These are phyloP conservation scores for Microcera coccophila DNA, from an alignment of 2,329 filamentous ascomycete genomes.

Conservation along the genomic window DNA sequence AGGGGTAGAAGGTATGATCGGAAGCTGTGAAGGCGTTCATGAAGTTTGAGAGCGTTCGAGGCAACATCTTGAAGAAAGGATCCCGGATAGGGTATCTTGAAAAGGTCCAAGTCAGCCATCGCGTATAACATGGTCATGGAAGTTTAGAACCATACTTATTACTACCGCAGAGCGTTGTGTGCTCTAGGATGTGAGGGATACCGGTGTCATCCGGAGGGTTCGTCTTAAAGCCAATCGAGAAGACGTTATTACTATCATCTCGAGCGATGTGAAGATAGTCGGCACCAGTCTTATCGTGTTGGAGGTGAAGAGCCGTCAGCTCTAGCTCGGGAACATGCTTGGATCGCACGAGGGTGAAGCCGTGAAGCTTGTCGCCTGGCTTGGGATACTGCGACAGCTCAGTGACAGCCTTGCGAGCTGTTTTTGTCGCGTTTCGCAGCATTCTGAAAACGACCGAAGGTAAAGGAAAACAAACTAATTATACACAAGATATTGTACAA, in stretches of 20 bases:
- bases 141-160: slow-evolving; percentile 61
- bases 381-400: slow-evolving; percentile 72
- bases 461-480: slow-evolving; percentile 10
- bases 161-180: slow-evolving; percentile 94
- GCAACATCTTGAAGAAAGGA: slow-evolving; percentile 99
- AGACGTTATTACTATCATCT: slow-evolving; percentile 98
- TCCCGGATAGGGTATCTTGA: slow-evolving; percentile 92
- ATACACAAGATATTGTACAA: slow-evolving; percentile 21
- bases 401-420: slow-evolving; percentile 63
- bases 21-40: slow-evolving; percentile 99
- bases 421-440: slow-evolving; percentile 51
- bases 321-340: slow-evolving; percentile 95
- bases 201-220: slow-evolving; percentile 96
- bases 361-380: slow-evolving; percentile 81
- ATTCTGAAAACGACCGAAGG: slow-evolving; percentile 32
- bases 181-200: slow-evolving; percentile 94
- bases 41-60: slow-evolving; percentile 95
- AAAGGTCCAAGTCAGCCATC: background rate
- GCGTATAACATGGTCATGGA: background rate
- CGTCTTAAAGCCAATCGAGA: slow-evolving; percentile 98
- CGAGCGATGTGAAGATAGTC: slow-evolving; percentile 93
- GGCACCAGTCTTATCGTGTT: slow-evolving; percentile 92
- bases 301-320: slow-evolving; percentile 82
- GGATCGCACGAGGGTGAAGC: slow-evolving; percentile 83
- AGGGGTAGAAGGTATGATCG: slow-evolving; percentile 96